Evolutionary conservation across 2,329 filamentous ascomycete genomes (phyloP).

Genomic region (Exophiala lecanii-corni): DNA sequence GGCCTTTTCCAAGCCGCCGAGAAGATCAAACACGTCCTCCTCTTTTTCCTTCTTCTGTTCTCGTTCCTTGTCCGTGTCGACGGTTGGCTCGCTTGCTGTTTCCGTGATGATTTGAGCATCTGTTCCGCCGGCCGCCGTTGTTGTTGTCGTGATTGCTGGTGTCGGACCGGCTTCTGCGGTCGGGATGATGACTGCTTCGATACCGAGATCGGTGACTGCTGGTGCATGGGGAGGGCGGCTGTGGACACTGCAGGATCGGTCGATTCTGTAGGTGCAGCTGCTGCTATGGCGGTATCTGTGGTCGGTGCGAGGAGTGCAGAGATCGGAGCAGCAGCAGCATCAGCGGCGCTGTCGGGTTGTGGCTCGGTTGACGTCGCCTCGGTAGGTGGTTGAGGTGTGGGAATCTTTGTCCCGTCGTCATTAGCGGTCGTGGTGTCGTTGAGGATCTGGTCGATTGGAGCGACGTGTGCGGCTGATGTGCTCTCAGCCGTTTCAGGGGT

Average conservation of each 20-base stretch:
- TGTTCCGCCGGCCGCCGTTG: too few species aligned
- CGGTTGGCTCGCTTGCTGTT: background rate
- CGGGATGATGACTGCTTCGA: background rate
- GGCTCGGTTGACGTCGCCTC: background rate
- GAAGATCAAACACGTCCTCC: conserved; percentile 1
- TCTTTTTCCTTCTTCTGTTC: background rate
- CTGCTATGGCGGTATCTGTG: background rate
- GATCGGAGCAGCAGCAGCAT: background rate
- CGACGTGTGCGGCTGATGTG: background rate
- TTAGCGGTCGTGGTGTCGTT: background rate
- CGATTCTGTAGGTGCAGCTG: background rate
- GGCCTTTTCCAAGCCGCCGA: background rate
- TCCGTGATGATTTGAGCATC: too few species aligned
- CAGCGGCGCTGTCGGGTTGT: background rate
- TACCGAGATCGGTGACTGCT: background rate
- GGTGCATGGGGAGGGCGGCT: background rate
- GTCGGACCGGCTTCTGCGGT: background rate
- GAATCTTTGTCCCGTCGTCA: background rate
- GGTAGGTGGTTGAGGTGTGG: background rate
- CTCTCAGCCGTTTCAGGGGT: background rate
- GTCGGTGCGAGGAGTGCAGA: background rate
- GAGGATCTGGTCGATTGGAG: background rate
- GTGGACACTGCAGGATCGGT: background rate
- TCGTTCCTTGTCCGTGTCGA: background rate
- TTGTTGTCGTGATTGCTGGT: background rate